Percentiles rank a stretch among this genome's conserved stretches.
Conservation (phyloP, 768 basidiomycete species). For the Termitomyces sp. region DNA sequence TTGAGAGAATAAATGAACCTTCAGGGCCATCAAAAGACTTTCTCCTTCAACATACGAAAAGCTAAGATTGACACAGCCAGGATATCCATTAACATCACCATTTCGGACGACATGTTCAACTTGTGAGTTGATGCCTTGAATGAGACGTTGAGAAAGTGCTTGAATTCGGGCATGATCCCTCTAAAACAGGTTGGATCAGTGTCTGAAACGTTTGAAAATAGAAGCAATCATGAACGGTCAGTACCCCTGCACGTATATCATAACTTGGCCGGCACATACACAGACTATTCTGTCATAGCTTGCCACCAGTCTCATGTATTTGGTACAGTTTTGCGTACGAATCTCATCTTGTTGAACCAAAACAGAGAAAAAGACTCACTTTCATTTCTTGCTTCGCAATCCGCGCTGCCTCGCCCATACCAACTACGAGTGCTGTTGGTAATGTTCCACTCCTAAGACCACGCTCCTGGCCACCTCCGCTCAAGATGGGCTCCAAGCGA, state of each 20-base stretch:
- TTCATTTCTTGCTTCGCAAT: conserved; percentile 91
- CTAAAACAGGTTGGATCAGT: conserved; percentile 37
- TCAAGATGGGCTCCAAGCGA: conserved; percentile 90
- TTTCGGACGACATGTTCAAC: conserved; percentile 94
- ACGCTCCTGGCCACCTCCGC: conserved; percentile 96
- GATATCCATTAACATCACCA: conserved; percentile 88
- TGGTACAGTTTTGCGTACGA: conserved; percentile 31
- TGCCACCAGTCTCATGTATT: conserved; percentile 45
- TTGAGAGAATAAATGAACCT: conserved; percentile 45
- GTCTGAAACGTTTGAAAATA: background rate
- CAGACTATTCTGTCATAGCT: conserved; percentile 15
- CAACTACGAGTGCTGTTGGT: conserved; percentile 83
- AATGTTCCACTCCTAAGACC: conserved; percentile 95
- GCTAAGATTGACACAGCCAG: conserved; percentile 93
- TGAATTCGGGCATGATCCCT: conserved; percentile 76
- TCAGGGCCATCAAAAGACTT: conserved; percentile 95
- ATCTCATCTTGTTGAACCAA: conserved; percentile 39
- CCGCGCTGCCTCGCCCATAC: conserved; percentile 91
- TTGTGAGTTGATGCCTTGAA: conserved; percentile 74
- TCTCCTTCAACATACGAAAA: conserved; percentile 98
- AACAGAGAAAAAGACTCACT: conserved; percentile 51
- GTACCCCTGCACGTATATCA: conserved; percentile 92
- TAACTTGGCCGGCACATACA: conserved; percentile 46
- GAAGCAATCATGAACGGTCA: conserved; percentile 40
- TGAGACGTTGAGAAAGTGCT: conserved; percentile 74